A percentile compares a stretch with the other conserved stretches of the same genome.
Conservation (phyloP, 164 flowering plant genomes). For the Kalanchoe fedtschenkoi region DNA sequence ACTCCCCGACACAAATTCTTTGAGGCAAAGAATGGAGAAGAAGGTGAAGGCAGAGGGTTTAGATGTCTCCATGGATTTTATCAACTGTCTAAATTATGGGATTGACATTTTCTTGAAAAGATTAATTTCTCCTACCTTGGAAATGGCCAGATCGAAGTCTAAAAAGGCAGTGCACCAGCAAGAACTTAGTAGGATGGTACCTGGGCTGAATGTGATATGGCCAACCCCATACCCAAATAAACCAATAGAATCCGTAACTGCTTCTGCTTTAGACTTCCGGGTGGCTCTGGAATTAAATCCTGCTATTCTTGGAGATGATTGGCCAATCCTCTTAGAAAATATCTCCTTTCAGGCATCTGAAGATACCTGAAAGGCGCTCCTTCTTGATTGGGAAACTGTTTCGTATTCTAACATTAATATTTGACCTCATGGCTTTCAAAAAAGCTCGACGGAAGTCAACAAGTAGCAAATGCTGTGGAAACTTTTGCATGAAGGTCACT, state of each 20-base stretch:
- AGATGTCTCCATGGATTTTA: constrained; percentile 37
- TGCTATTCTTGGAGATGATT: constrained; percentile 28
- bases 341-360: constrained; percentile 14
- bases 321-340: constrained; percentile 18
- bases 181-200: constrained; percentile 8
- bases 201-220: constrained; percentile 16
- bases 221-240: constrained; percentile 15
- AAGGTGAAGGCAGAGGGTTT: constrained; percentile 45
- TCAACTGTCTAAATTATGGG: constrained; percentile 40
- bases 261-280: constrained; percentile 43
- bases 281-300: constrained; percentile 68
- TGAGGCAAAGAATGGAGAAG: constrained; percentile 38
- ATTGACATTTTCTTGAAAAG: constrained; percentile 59
- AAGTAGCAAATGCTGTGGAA: constrained; percentile 12
- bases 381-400: neutral
- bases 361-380: constrained; percentile 9
- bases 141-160: constrained; percentile 40
- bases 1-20: constrained; percentile 49
- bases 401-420: constrained; percentile 10
- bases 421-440: constrained; percentile 10
- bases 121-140: constrained; percentile 55
- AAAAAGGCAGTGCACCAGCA: constrained; percentile 15
- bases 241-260: constrained; percentile 13
- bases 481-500: constrained; percentile 17
- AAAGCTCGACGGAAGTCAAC: constrained; percentile 8